phyloP scores from a whole-genome alignment of 768 basidiomycete genomes.

The Lactarius hengduanensis region DNA sequence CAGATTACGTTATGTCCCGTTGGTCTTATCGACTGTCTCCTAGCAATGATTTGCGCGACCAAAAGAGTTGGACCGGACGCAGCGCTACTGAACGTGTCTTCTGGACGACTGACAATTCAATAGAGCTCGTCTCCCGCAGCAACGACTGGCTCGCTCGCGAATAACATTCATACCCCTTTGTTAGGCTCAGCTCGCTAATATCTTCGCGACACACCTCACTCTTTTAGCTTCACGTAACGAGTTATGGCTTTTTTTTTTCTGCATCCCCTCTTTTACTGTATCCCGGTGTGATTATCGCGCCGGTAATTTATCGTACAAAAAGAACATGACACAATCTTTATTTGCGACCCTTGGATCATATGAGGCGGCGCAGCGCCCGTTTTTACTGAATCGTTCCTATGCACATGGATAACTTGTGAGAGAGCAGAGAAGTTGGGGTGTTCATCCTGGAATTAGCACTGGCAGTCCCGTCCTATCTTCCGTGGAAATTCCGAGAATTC shows the following conservation, averaged over 20 bases:
- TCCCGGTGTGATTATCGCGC: conserved; percentile 1
- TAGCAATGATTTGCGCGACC: conserved; percentile 96
- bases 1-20: neutral
- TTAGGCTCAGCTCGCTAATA: conserved; percentile 14
- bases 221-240: conserved; percentile 9
- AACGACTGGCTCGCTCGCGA: conserved; percentile 84
- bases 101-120: conserved; percentile 89
- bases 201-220: conserved; percentile 6
- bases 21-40: conserved; percentile 14
- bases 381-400: neutral
- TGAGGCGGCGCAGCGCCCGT: conserved; percentile 6
- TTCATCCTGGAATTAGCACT: neutral
- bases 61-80: conserved; percentile 92
- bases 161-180: conserved; percentile 31
- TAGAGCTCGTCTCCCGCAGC: conserved; percentile 82
- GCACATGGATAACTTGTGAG: neutral
- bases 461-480: neutral
- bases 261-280: neutral
- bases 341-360: conserved; percentile 1
- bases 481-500: neutral
- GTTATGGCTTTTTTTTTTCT: conserved; percentile 8
- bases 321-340: conserved; percentile 7
- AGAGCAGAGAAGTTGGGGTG: neutral
- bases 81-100: conserved; percentile 91
- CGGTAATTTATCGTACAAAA: conserved; percentile 20